These are phyloP conservation scores for Paspalum notatum DNA, from an alignment of 176 grass and related monocot genomes.

Conservation along the genomic window DNA sequence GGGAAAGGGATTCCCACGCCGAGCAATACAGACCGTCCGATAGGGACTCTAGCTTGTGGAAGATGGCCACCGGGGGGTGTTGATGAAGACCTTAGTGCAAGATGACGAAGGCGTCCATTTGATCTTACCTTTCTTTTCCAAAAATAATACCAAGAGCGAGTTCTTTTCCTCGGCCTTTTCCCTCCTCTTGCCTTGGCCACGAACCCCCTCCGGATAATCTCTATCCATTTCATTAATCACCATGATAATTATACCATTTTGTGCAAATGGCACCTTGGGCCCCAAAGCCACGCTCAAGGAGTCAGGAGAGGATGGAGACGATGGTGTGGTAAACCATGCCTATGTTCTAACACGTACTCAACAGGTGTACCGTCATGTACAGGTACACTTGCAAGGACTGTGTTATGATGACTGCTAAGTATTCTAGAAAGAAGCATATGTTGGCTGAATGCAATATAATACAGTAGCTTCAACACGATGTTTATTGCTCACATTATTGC, in stretches of 20 bases:
- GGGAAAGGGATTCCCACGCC: slow-evolving; percentile 35
- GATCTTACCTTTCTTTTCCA: slow-evolving; percentile 8
- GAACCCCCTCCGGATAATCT: slow-evolving; percentile 9
- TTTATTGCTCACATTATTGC: not conserved
- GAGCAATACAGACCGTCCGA: slow-evolving; percentile 50
- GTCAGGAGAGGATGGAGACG: slow-evolving; percentile 33
- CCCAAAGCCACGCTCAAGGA: not conserved
- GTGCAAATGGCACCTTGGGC: slow-evolving; percentile 27
- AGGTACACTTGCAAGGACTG: not conserved
- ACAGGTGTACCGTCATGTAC: slow-evolving; percentile 15
- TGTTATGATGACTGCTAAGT: not conserved
- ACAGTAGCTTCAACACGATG: not conserved
- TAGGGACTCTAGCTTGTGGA: slow-evolving; percentile 41
- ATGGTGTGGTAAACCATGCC: not conserved
- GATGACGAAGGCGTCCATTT: slow-evolving; percentile 23
- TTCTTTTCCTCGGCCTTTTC: not conserved
- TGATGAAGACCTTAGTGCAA: slow-evolving; percentile 46
- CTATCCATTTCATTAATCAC: slow-evolving; percentile 26
- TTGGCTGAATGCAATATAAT: not conserved
- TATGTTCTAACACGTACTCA: slow-evolving; percentile 34
- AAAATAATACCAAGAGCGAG: not conserved
- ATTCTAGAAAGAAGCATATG: not conserved
- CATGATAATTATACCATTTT: slow-evolving; percentile 1
- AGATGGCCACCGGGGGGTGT: not conserved
- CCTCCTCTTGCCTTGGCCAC: not conserved